phyloP scores from a whole-genome alignment of 768 basidiomycete species.

The Clitopilus passeckerianus region DNA sequence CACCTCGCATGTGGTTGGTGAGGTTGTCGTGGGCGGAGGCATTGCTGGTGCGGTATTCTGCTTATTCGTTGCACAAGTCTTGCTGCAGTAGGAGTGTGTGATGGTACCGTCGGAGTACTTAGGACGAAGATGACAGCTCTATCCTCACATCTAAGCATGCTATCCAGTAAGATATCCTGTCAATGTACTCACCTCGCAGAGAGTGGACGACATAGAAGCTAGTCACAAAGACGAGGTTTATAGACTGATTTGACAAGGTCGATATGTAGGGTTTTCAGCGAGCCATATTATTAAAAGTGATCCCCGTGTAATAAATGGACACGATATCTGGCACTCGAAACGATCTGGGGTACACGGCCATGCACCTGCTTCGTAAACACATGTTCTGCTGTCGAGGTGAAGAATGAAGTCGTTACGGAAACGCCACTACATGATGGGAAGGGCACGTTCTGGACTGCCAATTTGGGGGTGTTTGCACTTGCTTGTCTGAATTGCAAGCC shows the following conservation, averaged over 20 bases:
- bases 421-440: not conserved
- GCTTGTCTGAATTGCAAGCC: not conserved
- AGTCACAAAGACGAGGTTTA: conserved; percentile 3
- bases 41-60: not conserved
- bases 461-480: not conserved
- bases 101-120: conserved; percentile 30
- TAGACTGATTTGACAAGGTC: conserved; percentile 23
- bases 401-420: not conserved
- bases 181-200: conserved; percentile 45
- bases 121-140: conserved; percentile 54
- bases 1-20: conserved; percentile 5
- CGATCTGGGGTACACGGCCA: not conserved
- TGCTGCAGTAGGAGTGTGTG: conserved; percentile 62
- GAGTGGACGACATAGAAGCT: conserved; percentile 16
- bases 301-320: conserved; percentile 45
- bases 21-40: not conserved
- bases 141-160: conserved; percentile 3
- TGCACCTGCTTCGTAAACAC: not conserved
- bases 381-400: not conserved
- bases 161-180: conserved; percentile 1
- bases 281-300: conserved; percentile 19
- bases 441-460: not conserved
- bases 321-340: conserved; percentile 31
- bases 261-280: not conserved
- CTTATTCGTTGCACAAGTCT: conserved; percentile 50